These are phyloP conservation scores for Mucor circinelloides DNA, from an alignment of 371 early-diverging fungal species.

Conservation along the genomic window DNA sequence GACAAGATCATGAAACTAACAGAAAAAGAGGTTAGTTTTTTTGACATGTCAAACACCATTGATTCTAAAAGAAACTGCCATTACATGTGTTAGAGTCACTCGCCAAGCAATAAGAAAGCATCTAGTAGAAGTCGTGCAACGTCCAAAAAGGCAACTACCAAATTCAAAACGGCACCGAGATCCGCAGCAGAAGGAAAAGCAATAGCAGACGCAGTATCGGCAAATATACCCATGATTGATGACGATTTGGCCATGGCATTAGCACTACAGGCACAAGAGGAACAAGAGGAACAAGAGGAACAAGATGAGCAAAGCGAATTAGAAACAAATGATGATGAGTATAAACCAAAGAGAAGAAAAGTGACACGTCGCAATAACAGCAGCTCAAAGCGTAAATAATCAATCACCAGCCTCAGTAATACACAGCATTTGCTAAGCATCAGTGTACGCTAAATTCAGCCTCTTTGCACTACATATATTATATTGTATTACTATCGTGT, in stretches of 20 bases:
- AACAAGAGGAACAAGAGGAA: slow-evolving; percentile 10
- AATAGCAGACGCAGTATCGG: background rate
- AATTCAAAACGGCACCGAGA: background rate
- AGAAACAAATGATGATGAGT: slow-evolving; percentile 17
- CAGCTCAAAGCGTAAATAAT: background rate
- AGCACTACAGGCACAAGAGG: slow-evolving; percentile 31
- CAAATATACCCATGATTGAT: background rate
- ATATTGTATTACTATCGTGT: background rate
- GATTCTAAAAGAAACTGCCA: background rate
- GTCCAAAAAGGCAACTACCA: background rate
- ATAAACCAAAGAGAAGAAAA: slow-evolving; percentile 16
- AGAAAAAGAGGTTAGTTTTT: background rate
- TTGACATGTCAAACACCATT: background rate
- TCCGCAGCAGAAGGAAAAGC: background rate
- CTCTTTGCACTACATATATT: background rate
- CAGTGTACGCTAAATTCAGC: background rate
- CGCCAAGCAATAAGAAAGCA: background rate
- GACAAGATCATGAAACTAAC: background rate
- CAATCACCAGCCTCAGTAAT: slow-evolving; percentile 3
- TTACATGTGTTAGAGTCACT: background rate
- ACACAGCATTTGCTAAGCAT: background rate
- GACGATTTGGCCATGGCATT: slow-evolving; percentile 30
- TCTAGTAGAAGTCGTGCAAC: background rate
- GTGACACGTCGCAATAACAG: background rate
- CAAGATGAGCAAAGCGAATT: background rate